These are phyloP conservation scores for Coleophoma eucalyptorum DNA, from an alignment of 2,329 filamentous ascomycete genomes.

Conservation along the genomic window DNA sequence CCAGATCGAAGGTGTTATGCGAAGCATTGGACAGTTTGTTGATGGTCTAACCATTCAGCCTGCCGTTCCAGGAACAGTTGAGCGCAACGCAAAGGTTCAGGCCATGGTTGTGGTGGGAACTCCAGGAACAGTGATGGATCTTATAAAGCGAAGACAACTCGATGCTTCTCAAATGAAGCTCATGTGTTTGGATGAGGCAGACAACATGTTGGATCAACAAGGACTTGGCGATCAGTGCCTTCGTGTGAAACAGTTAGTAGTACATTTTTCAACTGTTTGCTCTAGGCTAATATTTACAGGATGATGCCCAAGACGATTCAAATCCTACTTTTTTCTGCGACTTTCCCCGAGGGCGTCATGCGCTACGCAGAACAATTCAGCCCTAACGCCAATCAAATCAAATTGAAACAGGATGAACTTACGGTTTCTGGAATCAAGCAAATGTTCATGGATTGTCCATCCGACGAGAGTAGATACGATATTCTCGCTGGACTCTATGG, in stretches of 20 bases:
- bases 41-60: constrained; percentile 71
- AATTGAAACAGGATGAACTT: constrained; percentile 83
- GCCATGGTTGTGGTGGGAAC: constrained; percentile 87
- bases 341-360: constrained; percentile 87
- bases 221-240: constrained; percentile 93
- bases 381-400: constrained; percentile 81
- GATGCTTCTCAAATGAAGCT: constrained; percentile 70
- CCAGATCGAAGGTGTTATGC: constrained; percentile 85
- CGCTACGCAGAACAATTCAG: constrained; percentile 81
- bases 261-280: constrained; percentile 9
- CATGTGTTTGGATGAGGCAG: constrained; percentile 91
- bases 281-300: constrained; percentile 36
- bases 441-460: constrained; percentile 91
- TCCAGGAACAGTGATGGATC: constrained; percentile 86
- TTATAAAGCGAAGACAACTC: constrained; percentile 74
- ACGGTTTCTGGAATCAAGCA: constrained; percentile 97
- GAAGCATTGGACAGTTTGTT: constrained; percentile 80
- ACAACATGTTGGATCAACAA: constrained; percentile 98
- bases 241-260: constrained; percentile 73
- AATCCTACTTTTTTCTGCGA: constrained; percentile 92
- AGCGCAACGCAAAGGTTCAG: constrained; percentile 64
- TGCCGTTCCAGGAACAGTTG: constrained; percentile 75
- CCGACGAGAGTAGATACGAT: constrained; percentile 79
- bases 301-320: constrained; percentile 74
- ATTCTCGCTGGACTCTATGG: constrained; percentile 91